Base-by-base conservation (phyloP, 352 stramenopile species). In the Phytophthora megakarya region DNA sequence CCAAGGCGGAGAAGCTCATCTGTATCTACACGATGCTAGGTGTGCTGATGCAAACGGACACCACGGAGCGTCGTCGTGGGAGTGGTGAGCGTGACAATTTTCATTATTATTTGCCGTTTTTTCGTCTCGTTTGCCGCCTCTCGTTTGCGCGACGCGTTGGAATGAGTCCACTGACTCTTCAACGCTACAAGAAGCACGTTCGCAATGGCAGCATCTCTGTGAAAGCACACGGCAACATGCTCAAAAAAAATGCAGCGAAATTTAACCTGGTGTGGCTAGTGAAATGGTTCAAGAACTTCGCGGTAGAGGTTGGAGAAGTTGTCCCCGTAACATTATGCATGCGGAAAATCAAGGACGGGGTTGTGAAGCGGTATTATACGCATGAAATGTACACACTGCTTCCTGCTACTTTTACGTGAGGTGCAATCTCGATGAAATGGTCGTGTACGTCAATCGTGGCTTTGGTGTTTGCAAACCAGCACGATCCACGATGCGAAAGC, bases 391-490 rank as follows among this genome's bases (percentile, higher is more conserved):
- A 59, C 52, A 56, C 33, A 2, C 12, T 68, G 12, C 40, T 67
- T 1, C 55, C 61, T 10, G 55, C 61, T 0, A 26, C 59, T n/a
- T 71, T 65, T 10, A 71, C 55, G 1, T 67, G 55, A 55, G 49
- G 54, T 2, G 9, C n/a, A 1, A 45, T 71, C 2, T 48, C n/a
- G 32, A 62, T 0, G 50, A 67, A n/a, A 71, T 75, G 46, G n/a
- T n/a, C n/a, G n/a, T n/a, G n/a, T n/a, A n/a, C n/a, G n/a, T n/a
- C n/a, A n/a, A n/a, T n/a, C n/a, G n/a, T n/a, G n/a, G n/a, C n/a
- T n/a, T n/a, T n/a, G n/a, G n/a, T n/a, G n/a, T n/a, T n/a, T n/a
- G n/a, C n/a, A n/a, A n/a, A n/a, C n/a, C n/a, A n/a, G n/a, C n/a
- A n/a, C n/a, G n/a, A n/a, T n/a, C n/a, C n/a, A n/a, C n/a, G n/a